A percentile compares a stretch with the other conserved stretches of the same genome.
phyloP scores from a whole-genome alignment of 2,329 filamentous ascomycete species.

The Nemania sp. region DNA sequence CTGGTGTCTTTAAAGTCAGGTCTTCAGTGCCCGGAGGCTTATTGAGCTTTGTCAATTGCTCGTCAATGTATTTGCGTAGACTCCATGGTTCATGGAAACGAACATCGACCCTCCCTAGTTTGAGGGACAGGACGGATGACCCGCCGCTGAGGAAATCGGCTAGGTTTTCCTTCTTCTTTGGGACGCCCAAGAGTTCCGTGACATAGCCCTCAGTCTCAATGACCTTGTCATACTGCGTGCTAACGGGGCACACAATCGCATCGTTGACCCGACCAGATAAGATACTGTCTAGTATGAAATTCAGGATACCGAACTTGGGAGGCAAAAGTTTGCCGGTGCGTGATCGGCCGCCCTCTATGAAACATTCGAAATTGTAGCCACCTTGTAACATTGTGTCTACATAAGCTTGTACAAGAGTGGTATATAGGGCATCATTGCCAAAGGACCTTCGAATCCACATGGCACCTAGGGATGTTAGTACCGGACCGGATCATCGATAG shows the following conservation, averaged over 20 bases:
- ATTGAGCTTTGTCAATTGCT: slow-evolving; percentile 74
- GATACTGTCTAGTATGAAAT: slow-evolving; percentile 90
- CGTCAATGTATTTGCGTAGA: slow-evolving; percentile 80
- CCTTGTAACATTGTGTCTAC: slow-evolving; percentile 91
- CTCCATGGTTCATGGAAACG: slow-evolving; percentile 98
- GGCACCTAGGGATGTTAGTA: slow-evolving; percentile 59
- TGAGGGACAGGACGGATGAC: slow-evolving; percentile 88
- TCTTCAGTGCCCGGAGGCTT: slow-evolving; percentile 62
- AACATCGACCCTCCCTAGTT: slow-evolving; percentile 91
- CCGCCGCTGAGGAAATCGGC: slow-evolving; percentile 86
- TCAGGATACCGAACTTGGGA: slow-evolving; percentile 95
- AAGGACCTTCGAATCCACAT: slow-evolving; percentile 97
- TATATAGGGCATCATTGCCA: slow-evolving; percentile 90
- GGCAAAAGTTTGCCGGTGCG: slow-evolving; percentile 92
- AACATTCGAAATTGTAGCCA: slow-evolving; percentile 96
- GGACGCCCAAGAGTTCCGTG: slow-evolving; percentile 89
- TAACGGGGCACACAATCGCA: slow-evolving; percentile 93
- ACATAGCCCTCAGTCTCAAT: slow-evolving; percentile 98
- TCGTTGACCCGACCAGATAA: slow-evolving; percentile 89
- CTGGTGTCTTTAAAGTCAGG: slow-evolving; percentile 60
- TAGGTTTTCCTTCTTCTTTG: slow-evolving; percentile 95
- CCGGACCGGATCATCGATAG: not conserved
- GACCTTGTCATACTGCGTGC: slow-evolving; percentile 98
- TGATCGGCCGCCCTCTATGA: slow-evolving; percentile 94
- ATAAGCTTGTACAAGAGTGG: slow-evolving; percentile 93